Evolutionary conservation across 306 rosid species (phyloP), one percentile per base, ranked within the genome.

Genomic region (Corylus heterophylla): DNA sequence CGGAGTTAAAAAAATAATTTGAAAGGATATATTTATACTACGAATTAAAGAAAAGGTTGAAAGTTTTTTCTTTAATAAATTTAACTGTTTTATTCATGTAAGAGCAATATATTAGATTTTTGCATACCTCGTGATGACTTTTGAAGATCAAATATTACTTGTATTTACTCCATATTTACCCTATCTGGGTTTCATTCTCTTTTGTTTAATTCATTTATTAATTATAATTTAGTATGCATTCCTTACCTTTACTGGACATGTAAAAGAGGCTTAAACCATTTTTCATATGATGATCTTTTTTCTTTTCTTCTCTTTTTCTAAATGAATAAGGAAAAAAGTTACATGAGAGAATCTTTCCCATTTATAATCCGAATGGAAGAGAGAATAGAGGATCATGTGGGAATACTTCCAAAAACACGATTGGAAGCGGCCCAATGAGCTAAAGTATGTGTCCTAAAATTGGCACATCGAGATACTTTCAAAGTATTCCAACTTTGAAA

Each of bases 1-100:
- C 99, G 0, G 99, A 95, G 83, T 81, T 90, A 45, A 95, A 93
- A 12, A 82, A 95, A 95, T 87, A 89, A 89, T 84, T 86, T 95
- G 81, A 98, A 95, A 90, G 96, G 90, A 83, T 95, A 95, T 86
- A 90, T 93, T 79, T 95, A 95, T 13, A 79, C 88, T 49, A 95
- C 96, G 25, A 22, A 22, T 22, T 66, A 95, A 93, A 83, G 99
- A 95, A 76, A 95, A 95, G 99, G 99, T 95, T 83, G 67, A 81
- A 69, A 71, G 25, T n/a, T 39, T 42, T 58, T 74, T n/a, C 73
- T 63, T 49, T 74, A 56, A 54, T 27, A 20, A 10, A 52, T 61
- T 25, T 44, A 31, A 64, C 22, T 12, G 1, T 42, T 62, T 54
- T 39, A 69, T 75, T 56, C 50, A 69, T 68, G 0, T 68, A 68